Evolutionary conservation across 169 alveolate genomes (phyloP).

Genomic region (Perkinsus marinus): DNA sequence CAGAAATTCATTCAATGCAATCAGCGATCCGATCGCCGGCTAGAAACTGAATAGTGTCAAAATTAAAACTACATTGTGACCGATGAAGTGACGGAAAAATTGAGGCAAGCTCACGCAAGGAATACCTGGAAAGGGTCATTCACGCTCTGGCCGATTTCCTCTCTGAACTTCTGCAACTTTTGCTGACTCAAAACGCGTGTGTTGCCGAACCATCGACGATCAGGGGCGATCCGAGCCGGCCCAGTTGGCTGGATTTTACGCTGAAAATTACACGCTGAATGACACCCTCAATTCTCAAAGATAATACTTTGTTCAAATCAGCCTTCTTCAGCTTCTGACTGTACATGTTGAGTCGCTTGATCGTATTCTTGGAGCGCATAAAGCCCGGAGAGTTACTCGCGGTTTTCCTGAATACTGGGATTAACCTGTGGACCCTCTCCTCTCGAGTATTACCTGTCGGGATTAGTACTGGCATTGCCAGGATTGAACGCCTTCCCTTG

Average conservation of each 20-base stretch:
- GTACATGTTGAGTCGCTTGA: slow-evolving; percentile 74
- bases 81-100: too few relatives aligned
- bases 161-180: slow-evolving; percentile 67
- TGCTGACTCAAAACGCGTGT: slow-evolving; percentile 74
- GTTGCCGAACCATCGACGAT: slow-evolving; percentile 95
- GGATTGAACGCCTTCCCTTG: background rate
- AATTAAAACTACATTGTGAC: too few relatives aligned
- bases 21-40: too few relatives aligned
- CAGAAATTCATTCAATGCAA: too few relatives aligned
- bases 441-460: background rate
- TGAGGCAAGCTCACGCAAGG: slow-evolving; percentile 4
- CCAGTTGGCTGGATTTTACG: slow-evolving; percentile 32
- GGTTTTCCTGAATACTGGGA: slow-evolving; percentile 9
- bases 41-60: too few relatives aligned
- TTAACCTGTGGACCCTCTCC: background rate
- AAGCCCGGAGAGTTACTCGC: slow-evolving; percentile 24
- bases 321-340: slow-evolving; percentile 63
- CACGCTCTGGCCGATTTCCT: slow-evolving; percentile 56
- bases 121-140: slow-evolving; percentile 74
- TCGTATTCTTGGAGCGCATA: slow-evolving; percentile 66
- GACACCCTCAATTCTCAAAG: slow-evolving; percentile 39
- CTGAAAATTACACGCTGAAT: background rate
- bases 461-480: background rate
- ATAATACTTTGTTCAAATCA: slow-evolving; percentile 46
- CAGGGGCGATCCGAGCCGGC: slow-evolving; percentile 84